Base-by-base conservation (phyloP, 139 green algal genomes). In the Klebsormidium nitens region DNA sequence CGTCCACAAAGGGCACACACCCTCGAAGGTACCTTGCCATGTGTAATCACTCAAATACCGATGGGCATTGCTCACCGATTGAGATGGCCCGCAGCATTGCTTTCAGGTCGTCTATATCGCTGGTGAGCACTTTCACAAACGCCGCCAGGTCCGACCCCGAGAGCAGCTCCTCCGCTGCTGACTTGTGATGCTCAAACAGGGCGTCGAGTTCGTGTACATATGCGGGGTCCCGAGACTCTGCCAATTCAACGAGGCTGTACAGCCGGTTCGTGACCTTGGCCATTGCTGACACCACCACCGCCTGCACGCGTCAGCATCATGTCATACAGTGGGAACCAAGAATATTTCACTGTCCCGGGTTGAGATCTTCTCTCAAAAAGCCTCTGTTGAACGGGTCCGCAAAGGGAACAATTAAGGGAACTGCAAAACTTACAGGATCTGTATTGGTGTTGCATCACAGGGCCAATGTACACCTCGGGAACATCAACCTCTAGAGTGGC, bases 241-340 rank as follows among this genome's bases (percentile, higher is more conserved):
- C 88, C 65, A 86, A 87, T 59, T 55, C 68, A 2, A 97, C 86
- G 82, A 95, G 92, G 74, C 92, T 89, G 34, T 97, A 80, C 42
- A 98, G 85, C 35, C 95, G 74, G 78, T 98, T 91, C 2, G 93
- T 97, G 0, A 95, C 90, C 73, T 96, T 95, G 36, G 50, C 69
- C 77, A 83, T 83, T 28, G 77, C 77, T 2, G 77, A 83, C 17
- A 83, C 77, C 37, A 83, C 73, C 5, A 78, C 66, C 4, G 69
- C 32, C 26, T 44, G 89, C 75, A 38, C 42, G 46, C 49, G 35
- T 26, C 42, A 65, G 55, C n/a, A n/a, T n/a, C n/a, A n/a, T n/a
- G n/a, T n/a, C n/a, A n/a, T n/a, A n/a, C n/a, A n/a, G n/a, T n/a
- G n/a, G n/a, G n/a, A n/a, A n/a, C n/a, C n/a, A n/a, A n/a, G n/a